Percentiles rank a stretch among this genome's conserved stretches.
phyloP scores from a whole-genome alignment of 2,329 filamentous ascomycete genomes.

The Aspergillus novoparasiticus region DNA sequence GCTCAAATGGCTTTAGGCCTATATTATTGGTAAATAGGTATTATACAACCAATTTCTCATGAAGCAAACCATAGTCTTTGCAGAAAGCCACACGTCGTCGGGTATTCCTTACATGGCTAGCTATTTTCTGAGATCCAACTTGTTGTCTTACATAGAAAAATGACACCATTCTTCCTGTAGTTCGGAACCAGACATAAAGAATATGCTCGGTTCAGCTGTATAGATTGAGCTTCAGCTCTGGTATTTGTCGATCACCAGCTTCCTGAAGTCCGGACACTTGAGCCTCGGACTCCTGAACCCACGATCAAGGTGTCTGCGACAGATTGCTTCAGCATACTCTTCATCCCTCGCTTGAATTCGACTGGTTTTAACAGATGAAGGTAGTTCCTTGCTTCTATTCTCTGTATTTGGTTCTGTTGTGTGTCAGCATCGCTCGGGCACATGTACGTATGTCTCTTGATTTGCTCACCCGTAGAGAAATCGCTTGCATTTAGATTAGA shows the following conservation, averaged over 20 bases:
- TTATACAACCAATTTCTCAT: too few relatives aligned
- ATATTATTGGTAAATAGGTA: too few relatives aligned
- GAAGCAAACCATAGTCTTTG: background rate
- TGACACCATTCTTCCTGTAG: too few relatives aligned
- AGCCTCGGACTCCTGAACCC: background rate
- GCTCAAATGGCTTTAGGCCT: too few relatives aligned
- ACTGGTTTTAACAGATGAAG: background rate
- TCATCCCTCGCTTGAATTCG: background rate
- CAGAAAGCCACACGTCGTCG: background rate
- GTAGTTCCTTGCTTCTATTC: background rate
- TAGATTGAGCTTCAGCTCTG: background rate
- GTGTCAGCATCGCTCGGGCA: background rate
- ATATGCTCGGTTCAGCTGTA: background rate
- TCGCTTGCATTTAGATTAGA: background rate
- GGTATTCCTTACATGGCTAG: background rate
- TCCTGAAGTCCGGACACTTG: background rate
- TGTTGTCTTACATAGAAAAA: too few relatives aligned
- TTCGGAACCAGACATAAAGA: background rate
- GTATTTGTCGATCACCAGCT: background rate
- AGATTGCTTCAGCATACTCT: background rate
- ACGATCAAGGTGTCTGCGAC: background rate
- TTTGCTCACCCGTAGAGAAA: background rate
- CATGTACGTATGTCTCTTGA: background rate
- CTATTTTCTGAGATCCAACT: too few relatives aligned
- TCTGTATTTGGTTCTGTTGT: background rate